Evolutionary conservation across 1,284 basidiomycete species (phyloP), one percentile per base, ranked within the genome.

Genomic region (Athelia sp.): DNA sequence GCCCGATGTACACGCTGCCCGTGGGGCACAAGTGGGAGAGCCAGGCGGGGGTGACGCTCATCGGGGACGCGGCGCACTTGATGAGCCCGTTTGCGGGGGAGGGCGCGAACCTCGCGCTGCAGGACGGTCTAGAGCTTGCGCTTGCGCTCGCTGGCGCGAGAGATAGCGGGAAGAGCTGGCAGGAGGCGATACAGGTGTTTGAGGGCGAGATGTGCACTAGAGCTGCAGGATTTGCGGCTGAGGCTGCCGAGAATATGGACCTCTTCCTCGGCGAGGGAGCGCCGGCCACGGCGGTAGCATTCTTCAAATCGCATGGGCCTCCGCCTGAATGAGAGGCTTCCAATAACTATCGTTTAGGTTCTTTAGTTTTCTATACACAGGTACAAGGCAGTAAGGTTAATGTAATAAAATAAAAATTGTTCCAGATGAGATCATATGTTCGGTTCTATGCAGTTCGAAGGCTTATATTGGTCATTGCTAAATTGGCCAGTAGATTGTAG

Each of bases 21-120:
- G n/a, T n/a, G 9, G 36, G 36, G 36, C 36, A 17, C 36, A 40
- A 40, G 15, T 40, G 36, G 36, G 36, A 40, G 26, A 6, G 26
- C 26, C 26, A 29, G 26, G 26, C 26, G 13, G 26, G 26, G 26
- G 26, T 29, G 26, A 29, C 26, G 19, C 49, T 71, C 14, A 47
- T 71, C 15, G 75, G 75, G 2, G 75, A 77, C 52, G 73, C 75
- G 4, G 74, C 74, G 8, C 75, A 78, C 52, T 56, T 74, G 17
- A 76, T 77, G 73, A 64, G 69, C 8, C 73, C 71, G 4, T 74
- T 68, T 51, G 66, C 67, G 0, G 73, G 74, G 1, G 71, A 70
- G 15, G 75, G 75, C 1, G 74, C 71, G 14, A 77, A 77, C 48
- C 60, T 60, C 14, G 63, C 61, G 17, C 60, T 66, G 56, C 49